Evolutionary conservation across 2,329 filamentous ascomycete species (phyloP), one percentile per base, ranked within the genome.

Genomic region (Dactylella cylindrospora): DNA sequence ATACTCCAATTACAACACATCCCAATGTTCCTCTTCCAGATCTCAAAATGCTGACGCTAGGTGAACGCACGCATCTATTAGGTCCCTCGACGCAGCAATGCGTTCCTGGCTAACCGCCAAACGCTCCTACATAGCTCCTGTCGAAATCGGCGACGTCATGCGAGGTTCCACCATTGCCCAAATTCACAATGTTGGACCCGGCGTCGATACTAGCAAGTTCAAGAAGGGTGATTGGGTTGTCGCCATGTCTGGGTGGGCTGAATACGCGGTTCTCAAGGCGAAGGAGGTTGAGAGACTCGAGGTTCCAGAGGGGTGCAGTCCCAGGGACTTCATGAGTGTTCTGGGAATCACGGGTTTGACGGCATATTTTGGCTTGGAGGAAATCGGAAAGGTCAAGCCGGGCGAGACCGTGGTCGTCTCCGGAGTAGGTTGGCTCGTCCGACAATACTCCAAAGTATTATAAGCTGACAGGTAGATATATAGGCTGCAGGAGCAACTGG

Each of bases 331-430:
- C 33, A 53, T 60, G 47, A 65, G 72, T 45, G 71, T 72, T 2
- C 43, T 81, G 28, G 86, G 86, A 9, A 74, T 82, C 71, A 88
- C 85, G 0, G 84, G 84, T 2, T 68, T 90, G 64, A 90, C 87
- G 0, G 86, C 86, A 1, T 90, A 88, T 74, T 86, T 87, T 65
- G 86, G 87, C 15, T 80, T 90, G 70, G 72, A 80, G 23, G 79
- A 85, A 51, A 80, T 90, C 38, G 86, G 81, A 2, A 75, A 84
- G 51, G 80, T 85, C 32, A 82, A 84, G 71, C 72, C 79, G 0
- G 85, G 85, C 3, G 85, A 90, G 66, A 83, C 85, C 3, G 86
- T 91, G 1, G 85, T 90, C 5, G 84, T 91, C 0, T 86, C 82
- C 6, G 86, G 85, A 5, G 59, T 62, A 22, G 19, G 57, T 62